Evolutionary conservation across 805 yeast species (phyloP), one percentile per base, ranked within the genome.

Genomic region (Suhomyces xylopsoci): DNA sequence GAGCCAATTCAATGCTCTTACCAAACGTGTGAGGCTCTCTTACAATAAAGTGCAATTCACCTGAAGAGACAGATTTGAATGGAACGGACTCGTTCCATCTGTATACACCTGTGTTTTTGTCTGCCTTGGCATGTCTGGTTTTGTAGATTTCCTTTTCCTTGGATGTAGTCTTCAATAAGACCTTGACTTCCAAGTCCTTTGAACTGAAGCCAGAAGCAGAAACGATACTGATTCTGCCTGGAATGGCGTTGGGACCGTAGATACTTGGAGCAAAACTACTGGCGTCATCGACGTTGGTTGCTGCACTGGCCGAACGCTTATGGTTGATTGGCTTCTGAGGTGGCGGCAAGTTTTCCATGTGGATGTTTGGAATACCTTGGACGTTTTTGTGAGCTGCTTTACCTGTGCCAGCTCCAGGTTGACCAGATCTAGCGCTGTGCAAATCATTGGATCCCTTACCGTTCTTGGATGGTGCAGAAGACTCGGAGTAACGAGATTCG

Each of bases 21-120:
- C 96, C 91, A 59, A 92, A 79, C 2, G 83, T 79, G 65, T 88
- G 94, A 62, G 82, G 87, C 32, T 84, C 82, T 42, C 82, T 75
- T 25, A 89, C 81, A 41, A 77, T 76, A 62, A 93, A 81, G 2
- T 81, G 71, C 42, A 92, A 62, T 51, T 74, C 78, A 3, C 85
- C 84, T 9, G 81, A 85, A 4, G 84, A 69, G 4, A 85, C 75
- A 5, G 93, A 85, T 62, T 81, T 83, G 73, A 92, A 88, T 4
- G 84, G 76, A 54, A 80, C 74, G 19, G 83, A 74, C 63, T 90
- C 97, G 54, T 82, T 78, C 82, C 87, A 85, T 51, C 66, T 71
- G 47, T 75, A 73, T 1, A 62, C 7, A 1, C 84, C 85, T 7
- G 72, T 71, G 7, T 71, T 69, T 45, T 68, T 65, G 12, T 80